Evolutionary conservation across 371 early-diverging fungal species (phyloP), one percentile per base, ranked within the genome.

Genomic region (Mortierella sp.): DNA sequence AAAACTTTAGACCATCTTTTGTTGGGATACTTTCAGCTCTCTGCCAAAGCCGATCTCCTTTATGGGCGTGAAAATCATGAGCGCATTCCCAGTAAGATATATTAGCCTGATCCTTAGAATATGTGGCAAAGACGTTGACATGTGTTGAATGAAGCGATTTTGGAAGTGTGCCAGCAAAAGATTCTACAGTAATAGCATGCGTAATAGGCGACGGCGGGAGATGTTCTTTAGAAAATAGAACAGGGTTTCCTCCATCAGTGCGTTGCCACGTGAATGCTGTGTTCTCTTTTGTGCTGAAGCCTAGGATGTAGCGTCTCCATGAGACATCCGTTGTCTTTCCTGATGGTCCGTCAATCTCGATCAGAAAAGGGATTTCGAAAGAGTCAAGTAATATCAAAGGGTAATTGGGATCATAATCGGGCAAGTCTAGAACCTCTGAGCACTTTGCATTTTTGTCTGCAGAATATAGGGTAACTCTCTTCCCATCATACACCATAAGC

Each of bases 61-160:
- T 58, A 55, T 81, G 81, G 3, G 16, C 7, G 48, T 81, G 76
- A 24, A 81, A 76, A 59, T 81, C 76, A n/a, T 69, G 55, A 4
- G 66, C 72, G 40, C 81, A 81, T n/a, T 76, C 67, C 81, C 81
- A 81, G 60, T 81, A 81, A 2, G 81, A 75, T n/a, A 81, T 81
- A 40, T 75, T 76, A 10, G 70, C 58, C 15, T 69, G 66, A 11
- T 64, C 72, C 13, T 72, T 62, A 19, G 81, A 81, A 32, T 81
- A 75, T 8, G 81, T 81, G 1, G 81, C 76, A 69, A 81, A 81
- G 28, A 81, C 69, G 40, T 69, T 81, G 53, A 75, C 66, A 19
- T 81, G 81, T 0, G 76, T 75, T 52, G 81, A 81, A 32, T 81
- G 81, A 0, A 81, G 67, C 1, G 81, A 81, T 38, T 75, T 75